These are phyloP conservation scores for Plasmodium berghei DNA, from an alignment of 169 alveolate genomes.

Conservation along the genomic window DNA sequence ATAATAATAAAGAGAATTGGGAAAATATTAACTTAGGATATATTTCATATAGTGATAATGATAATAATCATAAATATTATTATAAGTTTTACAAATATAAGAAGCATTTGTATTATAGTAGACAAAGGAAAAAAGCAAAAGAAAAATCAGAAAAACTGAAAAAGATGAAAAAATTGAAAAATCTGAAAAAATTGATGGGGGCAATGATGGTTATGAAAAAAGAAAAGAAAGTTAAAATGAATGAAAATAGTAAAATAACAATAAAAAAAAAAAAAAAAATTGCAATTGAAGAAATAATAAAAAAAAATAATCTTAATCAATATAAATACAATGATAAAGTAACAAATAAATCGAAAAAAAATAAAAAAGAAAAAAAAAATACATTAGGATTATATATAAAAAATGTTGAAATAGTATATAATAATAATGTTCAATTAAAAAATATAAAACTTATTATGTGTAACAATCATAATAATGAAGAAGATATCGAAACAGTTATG, in stretches of 20 bases:
- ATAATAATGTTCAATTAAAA: constrained; percentile 11
- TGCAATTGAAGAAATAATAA: neutral
- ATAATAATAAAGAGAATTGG: too few relatives aligned
- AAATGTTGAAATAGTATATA: neutral
- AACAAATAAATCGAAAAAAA: neutral
- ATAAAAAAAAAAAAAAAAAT: neutral
- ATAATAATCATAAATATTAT: too few relatives aligned
- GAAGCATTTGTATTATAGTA: neutral
- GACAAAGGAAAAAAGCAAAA: neutral
- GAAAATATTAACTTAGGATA: too few relatives aligned
- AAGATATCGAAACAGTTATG: constrained; percentile 26
- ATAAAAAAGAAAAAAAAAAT: neutral
- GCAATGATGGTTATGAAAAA: neutral
- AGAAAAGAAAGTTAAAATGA: neutral
- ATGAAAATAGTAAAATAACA: neutral
- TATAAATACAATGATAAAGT: too few relatives aligned
- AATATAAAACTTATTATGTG: constrained; percentile 23
- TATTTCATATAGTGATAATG: too few relatives aligned
- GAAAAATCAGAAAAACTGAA: neutral
- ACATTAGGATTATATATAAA: constrained; percentile 12
- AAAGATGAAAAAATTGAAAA: too few relatives aligned
- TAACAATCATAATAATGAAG: constrained; percentile 17
- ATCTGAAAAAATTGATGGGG: neutral
- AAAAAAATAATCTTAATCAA: neutral
- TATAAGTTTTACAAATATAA: neutral